phyloP scores from a whole-genome alignment of 768 basidiomycete genomes.

The Myochromella boudieri region DNA sequence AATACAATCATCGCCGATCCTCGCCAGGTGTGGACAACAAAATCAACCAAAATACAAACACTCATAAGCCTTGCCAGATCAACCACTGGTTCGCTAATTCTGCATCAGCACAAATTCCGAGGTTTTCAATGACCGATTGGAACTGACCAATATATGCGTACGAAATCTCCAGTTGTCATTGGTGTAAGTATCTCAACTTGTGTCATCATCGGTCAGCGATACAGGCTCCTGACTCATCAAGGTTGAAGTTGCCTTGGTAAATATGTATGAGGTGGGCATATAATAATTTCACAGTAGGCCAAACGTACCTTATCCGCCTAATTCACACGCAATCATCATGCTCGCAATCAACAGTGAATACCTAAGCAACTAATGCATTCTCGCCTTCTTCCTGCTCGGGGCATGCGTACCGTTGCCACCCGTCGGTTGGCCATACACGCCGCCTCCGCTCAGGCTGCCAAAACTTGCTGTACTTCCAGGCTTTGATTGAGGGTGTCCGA shows the following conservation, averaged over 20 bases:
- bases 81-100: too few relatives aligned
- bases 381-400: constrained; percentile 58
- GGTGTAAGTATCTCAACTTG: too few relatives aligned
- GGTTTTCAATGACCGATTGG: too few relatives aligned
- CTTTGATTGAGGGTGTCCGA: constrained; percentile 55
- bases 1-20: too few relatives aligned
- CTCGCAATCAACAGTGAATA: constrained; percentile 7
- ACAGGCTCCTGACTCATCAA: background rate
- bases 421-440: constrained; percentile 34
- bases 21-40: too few relatives aligned
- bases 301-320: constrained; percentile 12
- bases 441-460: constrained; percentile 60
- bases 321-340: background rate
- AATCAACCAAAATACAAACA: too few relatives aligned
- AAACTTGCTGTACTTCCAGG: constrained; percentile 65
- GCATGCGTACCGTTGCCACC: constrained; percentile 33
- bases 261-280: too few relatives aligned
- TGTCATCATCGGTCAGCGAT: background rate
- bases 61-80: too few relatives aligned
- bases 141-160: too few relatives aligned
- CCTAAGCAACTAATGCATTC: constrained; percentile 40
- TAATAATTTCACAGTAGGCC: too few relatives aligned
- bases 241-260: background rate
- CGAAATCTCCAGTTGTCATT: too few relatives aligned
- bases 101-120: too few relatives aligned